These are phyloP conservation scores for Torulaspora maleeae DNA, from an alignment of 805 yeast genomes.

Conservation along the genomic window DNA sequence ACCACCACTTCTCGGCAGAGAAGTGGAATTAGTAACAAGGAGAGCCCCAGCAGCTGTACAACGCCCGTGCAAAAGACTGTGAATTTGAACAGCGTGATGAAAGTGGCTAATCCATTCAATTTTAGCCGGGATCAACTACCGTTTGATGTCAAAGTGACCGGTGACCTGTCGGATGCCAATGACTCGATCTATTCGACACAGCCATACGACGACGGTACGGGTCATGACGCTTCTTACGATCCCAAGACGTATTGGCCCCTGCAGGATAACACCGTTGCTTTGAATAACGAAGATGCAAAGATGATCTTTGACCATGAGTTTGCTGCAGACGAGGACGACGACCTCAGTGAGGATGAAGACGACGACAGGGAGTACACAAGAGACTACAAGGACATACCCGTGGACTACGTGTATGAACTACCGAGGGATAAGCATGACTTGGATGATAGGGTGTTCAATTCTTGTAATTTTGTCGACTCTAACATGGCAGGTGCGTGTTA, in stretches of 20 bases:
- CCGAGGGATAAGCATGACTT: slow-evolving; percentile 1
- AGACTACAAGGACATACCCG: slow-evolving; percentile 2
- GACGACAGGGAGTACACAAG: slow-evolving; percentile 17
- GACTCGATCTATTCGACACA: slow-evolving; percentile 18
- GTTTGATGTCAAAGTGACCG: slow-evolving; percentile 17
- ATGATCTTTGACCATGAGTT: slow-evolving; percentile 33
- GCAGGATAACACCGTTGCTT: slow-evolving; percentile 25
- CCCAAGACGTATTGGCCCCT: slow-evolving; percentile 25
- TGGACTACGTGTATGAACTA: slow-evolving; percentile 1
- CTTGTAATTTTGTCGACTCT: slow-evolving; percentile 16
- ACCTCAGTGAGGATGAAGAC: slow-evolving; percentile 27
- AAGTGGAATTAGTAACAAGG: neutral
- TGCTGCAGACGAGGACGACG: slow-evolving; percentile 22
- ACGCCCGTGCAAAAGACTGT: slow-evolving; percentile 28
- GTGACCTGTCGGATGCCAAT: slow-evolving; percentile 12
- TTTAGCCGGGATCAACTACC: slow-evolving; percentile 8
- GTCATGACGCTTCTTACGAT: slow-evolving; percentile 17
- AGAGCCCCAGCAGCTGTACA: slow-evolving; percentile 3
- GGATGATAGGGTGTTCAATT: slow-evolving; percentile 4
- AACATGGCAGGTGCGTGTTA: neutral
- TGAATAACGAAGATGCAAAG: slow-evolving; percentile 30
- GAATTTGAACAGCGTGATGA: slow-evolving; percentile 26
- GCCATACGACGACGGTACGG: slow-evolving; percentile 15
- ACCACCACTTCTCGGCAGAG: slow-evolving; percentile 28
- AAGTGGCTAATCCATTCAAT: slow-evolving; percentile 18